Base-by-base conservation (phyloP, 495 filamentous ascomycete genomes). In the Penicillium paxilli region DNA sequence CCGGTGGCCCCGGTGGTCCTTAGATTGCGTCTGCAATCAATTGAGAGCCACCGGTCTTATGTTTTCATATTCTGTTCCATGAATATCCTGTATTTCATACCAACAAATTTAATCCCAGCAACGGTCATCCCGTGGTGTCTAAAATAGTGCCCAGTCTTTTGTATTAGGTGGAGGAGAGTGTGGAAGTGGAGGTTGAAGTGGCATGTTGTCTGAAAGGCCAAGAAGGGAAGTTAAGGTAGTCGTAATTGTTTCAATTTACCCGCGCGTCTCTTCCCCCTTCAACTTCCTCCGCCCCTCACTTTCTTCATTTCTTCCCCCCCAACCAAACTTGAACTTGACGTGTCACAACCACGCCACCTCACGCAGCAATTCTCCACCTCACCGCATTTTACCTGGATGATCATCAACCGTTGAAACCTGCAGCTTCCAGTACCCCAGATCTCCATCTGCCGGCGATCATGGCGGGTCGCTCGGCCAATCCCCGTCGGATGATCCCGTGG, bases 401-500 rank as follows among this genome's bases (percentile, higher is more conserved):
- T 38, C 35, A 38, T 12, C 30, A 14, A 32, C 30, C 35, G 40
- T 23, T 42, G 19, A 21, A n/a, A 22, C 11, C 40, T 42, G 19
- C 40, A 42, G 19, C 40, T 42, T 23, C 20, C 3, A 23, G 9
- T n/a, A 17, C 28, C 23, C 30, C 33, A 35, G 21, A 21, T 47
- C n/a, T 45, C 59, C 44, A 51, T 38, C 35, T 38, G 16, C 44
- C 49, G 32, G 47, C 44, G 59, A 64, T 57, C 54, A 64, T 60
- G 60, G 60, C 52, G 49, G 60, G 52, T 47, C 55, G 45, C 40
- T 42, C 54, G 48, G 44, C 30, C 25, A 33, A 48, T 30, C 49
- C 35, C 22, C 46, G 53, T 37, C 38, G 44, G 28, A 64, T 89
- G 80, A 83, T 82, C 50, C 75, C 79, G 46, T 90, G 83, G 86